Conservation (phyloP, 1,284 basidiomycete species). For the Cryptococcus neoformans region DNA sequence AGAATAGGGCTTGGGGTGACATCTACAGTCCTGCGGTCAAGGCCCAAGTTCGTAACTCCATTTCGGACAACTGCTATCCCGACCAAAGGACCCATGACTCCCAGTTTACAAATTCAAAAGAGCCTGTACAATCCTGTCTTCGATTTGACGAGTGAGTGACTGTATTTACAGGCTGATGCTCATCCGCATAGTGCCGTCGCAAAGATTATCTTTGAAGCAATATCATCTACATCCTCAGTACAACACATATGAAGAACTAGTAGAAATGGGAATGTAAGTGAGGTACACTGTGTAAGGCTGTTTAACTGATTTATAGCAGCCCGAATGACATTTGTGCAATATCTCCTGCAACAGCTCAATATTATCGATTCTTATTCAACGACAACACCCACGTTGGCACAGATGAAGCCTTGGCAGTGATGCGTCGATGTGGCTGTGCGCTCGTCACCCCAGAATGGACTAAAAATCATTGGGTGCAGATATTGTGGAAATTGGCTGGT, state of each 20-base stretch:
- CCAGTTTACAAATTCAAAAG: background rate
- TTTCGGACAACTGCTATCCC: slow-evolving; percentile 30
- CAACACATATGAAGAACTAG: slow-evolving; percentile 56
- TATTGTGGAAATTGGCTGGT: slow-evolving; percentile 93
- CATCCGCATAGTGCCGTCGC: slow-evolving; percentile 15
- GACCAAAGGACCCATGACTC: background rate
- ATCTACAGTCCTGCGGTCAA: slow-evolving; percentile 15
- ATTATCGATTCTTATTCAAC: slow-evolving; percentile 61
- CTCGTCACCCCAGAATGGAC: slow-evolving; percentile 62
- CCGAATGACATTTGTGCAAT: slow-evolving; percentile 59
- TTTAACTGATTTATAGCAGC: slow-evolving; percentile 17
- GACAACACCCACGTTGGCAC: slow-evolving; percentile 21
- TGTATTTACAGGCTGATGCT: background rate
- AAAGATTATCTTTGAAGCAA: slow-evolving; percentile 25
- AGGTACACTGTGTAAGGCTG: background rate
- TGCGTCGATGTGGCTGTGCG: slow-evolving; percentile 30
- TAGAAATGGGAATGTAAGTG: slow-evolving; percentile 62
- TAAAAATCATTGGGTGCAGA: slow-evolving; percentile 82
- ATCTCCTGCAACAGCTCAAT: slow-evolving; percentile 58
- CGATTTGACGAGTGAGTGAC: slow-evolving; percentile 37
- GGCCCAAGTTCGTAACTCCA: slow-evolving; percentile 39
- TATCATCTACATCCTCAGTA: slow-evolving; percentile 57
- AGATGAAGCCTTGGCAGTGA: slow-evolving; percentile 19
- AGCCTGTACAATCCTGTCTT: slow-evolving; percentile 29
- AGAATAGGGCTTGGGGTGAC: slow-evolving; percentile 43